Percentiles rank a stretch among this genome's conserved stretches.
Evolutionary conservation across 2,329 filamentous ascomycete species (phyloP).

Genomic region (Aspergillus quadricinctus): DNA sequence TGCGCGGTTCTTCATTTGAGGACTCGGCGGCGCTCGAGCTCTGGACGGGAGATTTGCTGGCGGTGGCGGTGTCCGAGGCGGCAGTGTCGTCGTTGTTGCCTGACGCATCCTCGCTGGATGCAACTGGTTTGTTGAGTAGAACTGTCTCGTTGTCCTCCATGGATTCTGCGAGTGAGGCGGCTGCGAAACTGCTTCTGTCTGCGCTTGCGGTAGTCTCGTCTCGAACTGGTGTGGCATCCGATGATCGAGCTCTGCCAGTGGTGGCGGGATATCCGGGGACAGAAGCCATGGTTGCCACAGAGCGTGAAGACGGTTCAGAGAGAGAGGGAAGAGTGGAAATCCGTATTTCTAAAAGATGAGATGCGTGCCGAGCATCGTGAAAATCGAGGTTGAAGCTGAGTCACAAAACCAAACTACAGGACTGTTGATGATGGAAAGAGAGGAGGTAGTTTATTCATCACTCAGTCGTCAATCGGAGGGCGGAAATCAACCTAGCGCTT

Average conservation of each 20-base stretch:
- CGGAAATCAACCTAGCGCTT: constrained; percentile 1
- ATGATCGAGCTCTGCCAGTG: constrained; percentile 21
- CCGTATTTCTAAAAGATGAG: not conserved
- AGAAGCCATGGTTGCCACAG: constrained; percentile 29
- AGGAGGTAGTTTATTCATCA: not conserved
- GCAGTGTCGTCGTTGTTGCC: constrained; percentile 11
- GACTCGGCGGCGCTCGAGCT: constrained; percentile 10
- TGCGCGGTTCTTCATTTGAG: constrained; percentile 39
- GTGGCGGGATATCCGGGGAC: constrained; percentile 27
- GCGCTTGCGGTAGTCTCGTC: constrained; percentile 9
- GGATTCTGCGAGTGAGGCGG: constrained; percentile 10
- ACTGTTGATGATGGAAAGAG: not conserved
- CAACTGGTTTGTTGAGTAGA: constrained; percentile 23
- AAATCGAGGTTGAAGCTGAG: not conserved
- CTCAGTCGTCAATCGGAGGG: constrained; percentile 2
- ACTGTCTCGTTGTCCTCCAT: constrained; percentile 28
- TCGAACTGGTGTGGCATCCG: constrained; percentile 20
- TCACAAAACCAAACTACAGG: not conserved
- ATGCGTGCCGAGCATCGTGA: not conserved
- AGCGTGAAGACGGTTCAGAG: not conserved
- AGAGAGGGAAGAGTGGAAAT: not conserved
- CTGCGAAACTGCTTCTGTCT: constrained; percentile 1
- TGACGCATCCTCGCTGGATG: constrained; percentile 9
- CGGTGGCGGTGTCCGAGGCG: not conserved
- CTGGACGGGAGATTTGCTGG: constrained; percentile 12